Evolutionary conservation across 164 flowering plant genomes (phyloP).

Genomic region (Pachysandra terminalis): DNA sequence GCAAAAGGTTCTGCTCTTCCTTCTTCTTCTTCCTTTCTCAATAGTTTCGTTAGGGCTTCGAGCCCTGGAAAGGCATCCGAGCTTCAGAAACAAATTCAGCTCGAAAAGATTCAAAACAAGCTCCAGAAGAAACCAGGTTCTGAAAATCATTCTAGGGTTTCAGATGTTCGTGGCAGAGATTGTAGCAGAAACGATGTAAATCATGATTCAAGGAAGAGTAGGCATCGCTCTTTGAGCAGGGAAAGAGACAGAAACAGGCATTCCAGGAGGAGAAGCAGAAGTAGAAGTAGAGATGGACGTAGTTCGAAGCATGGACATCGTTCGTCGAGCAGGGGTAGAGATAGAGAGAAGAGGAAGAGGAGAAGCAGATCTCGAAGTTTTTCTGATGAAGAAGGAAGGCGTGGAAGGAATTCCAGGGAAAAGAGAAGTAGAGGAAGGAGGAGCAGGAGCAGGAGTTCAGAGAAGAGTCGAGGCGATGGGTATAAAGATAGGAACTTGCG

Average conservation of each 20-base stretch:
- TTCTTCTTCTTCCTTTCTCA: constrained; percentile 58
- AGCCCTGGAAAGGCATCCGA: constrained; percentile 42
- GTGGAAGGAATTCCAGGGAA: constrained; percentile 10
- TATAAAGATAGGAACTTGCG: constrained; percentile 11
- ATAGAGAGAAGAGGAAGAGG: constrained; percentile 18
- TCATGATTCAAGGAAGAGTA: constrained; percentile 2
- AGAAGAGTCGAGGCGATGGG: constrained; percentile 22
- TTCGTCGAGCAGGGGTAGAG: constrained; percentile 22
- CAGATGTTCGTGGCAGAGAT: constrained; percentile 17
- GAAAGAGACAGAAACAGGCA: constrained; percentile 1
- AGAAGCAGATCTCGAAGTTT: constrained; percentile 14
- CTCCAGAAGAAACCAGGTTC: constrained; percentile 45
- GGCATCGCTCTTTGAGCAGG: constrained; percentile 17
- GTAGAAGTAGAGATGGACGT: constrained; percentile 12
- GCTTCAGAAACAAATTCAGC: constrained; percentile 46
- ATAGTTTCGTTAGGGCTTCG: constrained; percentile 75
- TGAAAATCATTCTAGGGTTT: constrained; percentile 29
- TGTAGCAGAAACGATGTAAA: background rate
- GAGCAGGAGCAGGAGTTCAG: constrained; percentile 31
- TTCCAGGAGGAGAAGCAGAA: constrained; percentile 9
- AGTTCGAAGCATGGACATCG: constrained; percentile 24
- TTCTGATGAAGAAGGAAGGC: constrained; percentile 7
- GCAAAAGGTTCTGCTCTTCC: constrained; percentile 47
- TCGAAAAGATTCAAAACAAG: constrained; percentile 63
- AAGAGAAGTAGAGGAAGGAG: constrained; percentile 29